These are phyloP conservation scores for Talaromyces sp. DNA, from an alignment of 2,329 filamentous ascomycete species.

Conservation along the genomic window DNA sequence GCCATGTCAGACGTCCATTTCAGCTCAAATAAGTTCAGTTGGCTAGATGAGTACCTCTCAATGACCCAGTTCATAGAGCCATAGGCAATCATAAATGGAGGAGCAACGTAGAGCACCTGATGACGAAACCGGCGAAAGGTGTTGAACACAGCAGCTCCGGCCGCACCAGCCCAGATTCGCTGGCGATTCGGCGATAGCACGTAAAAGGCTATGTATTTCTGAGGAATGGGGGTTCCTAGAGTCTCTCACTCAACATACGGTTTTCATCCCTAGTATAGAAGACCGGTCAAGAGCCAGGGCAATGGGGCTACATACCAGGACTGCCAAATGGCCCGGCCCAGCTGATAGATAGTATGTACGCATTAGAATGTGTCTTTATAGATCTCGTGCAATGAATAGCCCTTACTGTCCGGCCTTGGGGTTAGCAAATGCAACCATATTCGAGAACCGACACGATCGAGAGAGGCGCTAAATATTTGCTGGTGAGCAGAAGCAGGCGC, in stretches of 20 bases:
- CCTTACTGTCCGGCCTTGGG: constrained; percentile 9
- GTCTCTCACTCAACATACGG: background rate
- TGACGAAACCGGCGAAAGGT: constrained; percentile 76
- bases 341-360: background rate
- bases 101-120: constrained; percentile 85
- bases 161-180: constrained; percentile 72
- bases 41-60: constrained; percentile 60
- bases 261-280: background rate
- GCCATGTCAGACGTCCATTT: constrained; percentile 5
- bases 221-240: constrained; percentile 36
- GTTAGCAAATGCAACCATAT: constrained; percentile 6
- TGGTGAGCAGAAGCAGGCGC: background rate
- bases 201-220: constrained; percentile 64
- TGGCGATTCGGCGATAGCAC: constrained; percentile 82
- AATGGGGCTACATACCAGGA: constrained; percentile 1
- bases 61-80: constrained; percentile 83
- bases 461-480: background rate
- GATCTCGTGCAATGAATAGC: background rate
- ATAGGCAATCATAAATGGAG: constrained; percentile 74
- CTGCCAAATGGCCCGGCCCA: constrained; percentile 3
- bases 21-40: constrained; percentile 25
- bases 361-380: background rate
- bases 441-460: background rate
- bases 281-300: background rate
- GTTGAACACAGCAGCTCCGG: constrained; percentile 89